Evolutionary conservation across 345 rosid genomes (phyloP).

Genomic region (Eucalyptus curtisii): DNA sequence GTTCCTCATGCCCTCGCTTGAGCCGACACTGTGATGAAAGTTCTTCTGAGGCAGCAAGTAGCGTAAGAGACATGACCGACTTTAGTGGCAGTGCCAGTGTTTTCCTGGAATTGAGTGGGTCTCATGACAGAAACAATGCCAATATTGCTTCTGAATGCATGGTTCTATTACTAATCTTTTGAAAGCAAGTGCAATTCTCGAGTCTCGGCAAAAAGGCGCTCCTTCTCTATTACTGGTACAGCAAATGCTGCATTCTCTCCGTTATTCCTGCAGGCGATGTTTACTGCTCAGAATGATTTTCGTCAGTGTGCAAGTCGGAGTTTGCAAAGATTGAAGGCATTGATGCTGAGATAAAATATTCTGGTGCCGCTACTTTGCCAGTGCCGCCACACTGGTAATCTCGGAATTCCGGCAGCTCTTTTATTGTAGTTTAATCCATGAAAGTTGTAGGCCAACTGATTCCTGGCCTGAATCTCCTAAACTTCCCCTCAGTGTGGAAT

Average conservation of each 20-base stretch:
- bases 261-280: constrained; percentile 68
- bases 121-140: constrained; percentile 28
- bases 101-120: constrained; percentile 41
- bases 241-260: constrained; percentile 63
- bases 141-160: constrained; percentile 78
- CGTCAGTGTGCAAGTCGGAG: constrained; percentile 48
- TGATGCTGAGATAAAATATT: constrained; percentile 47
- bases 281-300: constrained; percentile 62
- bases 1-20: constrained; percentile 24
- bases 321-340: constrained; percentile 47
- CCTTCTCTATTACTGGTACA: constrained; percentile 32
- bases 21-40: constrained; percentile 52
- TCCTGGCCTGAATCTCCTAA: not conserved
- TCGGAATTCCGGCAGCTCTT: constrained; percentile 67
- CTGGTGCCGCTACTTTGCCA: constrained; percentile 30
- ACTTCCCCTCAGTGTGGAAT: not conserved
- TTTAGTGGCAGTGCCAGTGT: constrained; percentile 53
- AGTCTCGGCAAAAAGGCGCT: constrained; percentile 31
- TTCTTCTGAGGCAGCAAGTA: constrained; percentile 24
- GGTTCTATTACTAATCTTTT: constrained; percentile 71
- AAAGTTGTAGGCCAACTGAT: not conserved
- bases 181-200: constrained; percentile 52
- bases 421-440: constrained; percentile 23
- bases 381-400: constrained; percentile 43
- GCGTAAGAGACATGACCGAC: constrained; percentile 69